Evolutionary conservation across 192 early-diverging fungal species (phyloP).

Genomic region (Geranomyces variabilis): DNA sequence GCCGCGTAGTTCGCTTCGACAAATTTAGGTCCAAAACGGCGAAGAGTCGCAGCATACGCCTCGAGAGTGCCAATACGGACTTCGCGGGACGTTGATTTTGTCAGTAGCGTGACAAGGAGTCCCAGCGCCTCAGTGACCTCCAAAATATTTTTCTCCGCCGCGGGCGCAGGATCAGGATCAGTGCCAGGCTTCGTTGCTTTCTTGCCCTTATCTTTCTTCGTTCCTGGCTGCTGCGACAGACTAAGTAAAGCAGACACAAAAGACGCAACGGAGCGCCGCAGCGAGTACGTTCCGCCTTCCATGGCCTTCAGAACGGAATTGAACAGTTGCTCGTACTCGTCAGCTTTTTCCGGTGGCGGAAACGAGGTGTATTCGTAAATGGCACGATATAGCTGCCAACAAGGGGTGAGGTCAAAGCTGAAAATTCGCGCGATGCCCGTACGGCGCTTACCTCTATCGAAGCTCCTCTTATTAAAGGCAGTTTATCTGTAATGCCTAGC

Average conservation of each 20-base stretch:
- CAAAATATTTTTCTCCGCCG: conserved; percentile 45
- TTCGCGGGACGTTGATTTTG: conserved; percentile 65
- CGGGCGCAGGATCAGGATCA: conserved; percentile 36
- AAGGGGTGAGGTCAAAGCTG: not conserved
- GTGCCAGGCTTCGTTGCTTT: conserved; percentile 39
- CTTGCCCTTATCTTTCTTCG: conserved; percentile 33
- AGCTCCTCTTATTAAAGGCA: conserved; percentile 64
- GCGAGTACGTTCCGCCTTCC: conserved; percentile 52
- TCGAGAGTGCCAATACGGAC: conserved; percentile 78
- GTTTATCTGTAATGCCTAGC: conserved; percentile 70
- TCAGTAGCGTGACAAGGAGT: conserved; percentile 66
- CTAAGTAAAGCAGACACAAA: conserved; percentile 55
- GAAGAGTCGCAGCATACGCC: conserved; percentile 73
- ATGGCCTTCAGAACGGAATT: conserved; percentile 50
- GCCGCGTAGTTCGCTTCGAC: conserved; percentile 74
- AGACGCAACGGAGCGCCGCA: conserved; percentile 54
- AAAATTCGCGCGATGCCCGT: no score
- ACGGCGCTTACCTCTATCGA: conserved; percentile 63
- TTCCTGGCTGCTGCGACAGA: conserved; percentile 54
- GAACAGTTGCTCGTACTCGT: conserved; percentile 61
- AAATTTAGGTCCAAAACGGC: conserved; percentile 67
- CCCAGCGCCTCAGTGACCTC: conserved; percentile 71
- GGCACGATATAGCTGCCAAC: conserved; percentile 50
- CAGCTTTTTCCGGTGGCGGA: conserved; percentile 48
- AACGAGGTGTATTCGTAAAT: conserved; percentile 51